These are phyloP conservation scores for Paramecium sexaurelia DNA, from an alignment of 73 alveolate species.

Conservation along the genomic window DNA sequence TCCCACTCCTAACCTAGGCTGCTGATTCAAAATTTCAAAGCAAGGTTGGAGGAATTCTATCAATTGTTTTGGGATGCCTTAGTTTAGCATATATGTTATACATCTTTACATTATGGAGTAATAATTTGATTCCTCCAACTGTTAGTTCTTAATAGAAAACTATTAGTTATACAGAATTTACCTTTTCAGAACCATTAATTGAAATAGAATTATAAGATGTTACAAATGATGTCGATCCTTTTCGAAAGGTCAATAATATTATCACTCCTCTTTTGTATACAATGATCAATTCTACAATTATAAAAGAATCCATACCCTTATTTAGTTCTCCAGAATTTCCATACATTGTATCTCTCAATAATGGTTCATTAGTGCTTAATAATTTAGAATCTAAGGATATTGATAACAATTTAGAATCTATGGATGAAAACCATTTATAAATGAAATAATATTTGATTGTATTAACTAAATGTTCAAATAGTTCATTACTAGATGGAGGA, in stretches of 20 bases:
- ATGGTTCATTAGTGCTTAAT: neutral
- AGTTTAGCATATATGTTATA: neutral
- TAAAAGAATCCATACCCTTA: neutral
- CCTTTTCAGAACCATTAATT: neutral
- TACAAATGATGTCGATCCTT: neutral
- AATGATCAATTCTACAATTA: neutral
- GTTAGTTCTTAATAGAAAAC: neutral
- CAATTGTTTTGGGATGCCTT: neutral
- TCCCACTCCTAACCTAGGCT: neutral
- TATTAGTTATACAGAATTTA: neutral
- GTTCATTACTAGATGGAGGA: too few species aligned
- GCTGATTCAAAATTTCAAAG: neutral
- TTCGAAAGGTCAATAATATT: neutral
- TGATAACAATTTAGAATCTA: too few species aligned
- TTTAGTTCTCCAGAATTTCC: neutral
- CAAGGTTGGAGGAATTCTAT: neutral
- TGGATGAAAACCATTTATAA: too few species aligned
- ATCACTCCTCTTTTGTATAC: neutral
- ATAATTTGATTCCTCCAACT: neutral
- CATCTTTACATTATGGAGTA: neutral
- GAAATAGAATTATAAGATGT: too few species aligned
- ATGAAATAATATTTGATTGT: too few species aligned
- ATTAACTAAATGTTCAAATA: too few species aligned
- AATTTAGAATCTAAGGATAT: too few species aligned
- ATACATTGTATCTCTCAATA: neutral